Base-by-base conservation (phyloP, 1,139 yeast species). In the Zygoascus hellenicus region DNA sequence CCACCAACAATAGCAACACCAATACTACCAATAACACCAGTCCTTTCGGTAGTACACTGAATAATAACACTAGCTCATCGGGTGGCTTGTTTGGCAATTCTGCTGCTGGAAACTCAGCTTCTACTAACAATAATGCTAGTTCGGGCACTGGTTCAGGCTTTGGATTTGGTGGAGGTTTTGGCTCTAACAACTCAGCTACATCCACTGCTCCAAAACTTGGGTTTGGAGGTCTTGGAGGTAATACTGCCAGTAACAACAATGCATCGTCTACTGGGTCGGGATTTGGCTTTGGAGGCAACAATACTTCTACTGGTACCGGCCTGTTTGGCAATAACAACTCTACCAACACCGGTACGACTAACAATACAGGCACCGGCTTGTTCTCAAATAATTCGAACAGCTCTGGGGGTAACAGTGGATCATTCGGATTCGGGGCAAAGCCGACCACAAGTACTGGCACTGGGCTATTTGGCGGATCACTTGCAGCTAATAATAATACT, bases 161-260 rank as follows among this genome's bases (percentile, higher is more conserved):
- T 31, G 43, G 43, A 6, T 26, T 17, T 39, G 35, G 22, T 17
- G 38, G 38, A 14, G 42, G 42, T 11, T 37, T 38, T 22, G 46
- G 43, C 26, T 17, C 34, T 13, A 34, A 34, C 16, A 37, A 30
- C 9, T 11, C 47, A 13, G 45, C 39, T 10, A 9, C 42, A 2
- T 30, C 43, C 14, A 49, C 43, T 14, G 15, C 30, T 22, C 14
- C 30, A 11, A 32, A 22, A n/a, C 22, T 34, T 4, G 37, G 30
- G 1, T 40, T 45, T 35, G 48, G 44, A 36, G 49, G 60, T 38
- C 48, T 55, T 30, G 52, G 57, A n/a, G 72, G 75, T 17, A 74
- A 77, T 0, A 54, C 74, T 13, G 74, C 76, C 63, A 73, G 73
- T 11, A 52, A 49, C 39, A 53, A 42, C 51, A 53, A 46, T 40